These are phyloP conservation scores for Aspergillus sp. DNA, from an alignment of 2,329 filamentous ascomycete species.

Conservation along the genomic window DNA sequence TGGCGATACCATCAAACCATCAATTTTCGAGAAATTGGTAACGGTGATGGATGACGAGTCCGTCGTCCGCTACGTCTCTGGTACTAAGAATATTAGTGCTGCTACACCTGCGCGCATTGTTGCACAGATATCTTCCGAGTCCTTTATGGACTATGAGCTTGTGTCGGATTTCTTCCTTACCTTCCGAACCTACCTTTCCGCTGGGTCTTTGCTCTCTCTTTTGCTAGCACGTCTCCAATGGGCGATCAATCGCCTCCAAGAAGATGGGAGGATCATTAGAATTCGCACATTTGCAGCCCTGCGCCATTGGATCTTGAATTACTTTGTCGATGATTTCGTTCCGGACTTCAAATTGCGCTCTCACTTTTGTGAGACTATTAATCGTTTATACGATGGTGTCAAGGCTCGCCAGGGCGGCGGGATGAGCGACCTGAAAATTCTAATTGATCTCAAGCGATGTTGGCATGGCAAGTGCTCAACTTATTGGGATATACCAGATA, in stretches of 20 bases:
- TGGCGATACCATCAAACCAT: constrained; percentile 62
- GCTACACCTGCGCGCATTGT: constrained; percentile 89
- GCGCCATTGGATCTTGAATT: constrained; percentile 96
- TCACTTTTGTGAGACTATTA: constrained; percentile 78
- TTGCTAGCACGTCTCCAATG: constrained; percentile 82
- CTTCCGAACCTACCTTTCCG: constrained; percentile 81
- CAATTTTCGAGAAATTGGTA: constrained; percentile 78
- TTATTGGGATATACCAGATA: constrained; percentile 80
- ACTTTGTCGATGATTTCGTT: constrained; percentile 93
- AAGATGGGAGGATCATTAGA: constrained; percentile 88
- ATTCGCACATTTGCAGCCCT: constrained; percentile 94
- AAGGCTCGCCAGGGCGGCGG: constrained; percentile 53
- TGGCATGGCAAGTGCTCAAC: constrained; percentile 88
- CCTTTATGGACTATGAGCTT: constrained; percentile 93
- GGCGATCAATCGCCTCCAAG: constrained; percentile 77
- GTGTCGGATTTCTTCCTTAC: constrained; percentile 98
- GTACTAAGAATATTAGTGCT: constrained; percentile 73
- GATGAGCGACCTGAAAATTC: constrained; percentile 74
- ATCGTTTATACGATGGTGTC: constrained; percentile 58
- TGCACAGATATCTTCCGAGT: constrained; percentile 93
- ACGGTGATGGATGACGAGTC: constrained; percentile 77
- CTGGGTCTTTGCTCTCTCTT: constrained; percentile 75
- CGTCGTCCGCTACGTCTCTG: constrained; percentile 77
- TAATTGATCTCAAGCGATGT: constrained; percentile 93
- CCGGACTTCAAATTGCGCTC: constrained; percentile 70